phyloP scores from a whole-genome alignment of 306 rosid species.

The Dryas octopetala region DNA sequence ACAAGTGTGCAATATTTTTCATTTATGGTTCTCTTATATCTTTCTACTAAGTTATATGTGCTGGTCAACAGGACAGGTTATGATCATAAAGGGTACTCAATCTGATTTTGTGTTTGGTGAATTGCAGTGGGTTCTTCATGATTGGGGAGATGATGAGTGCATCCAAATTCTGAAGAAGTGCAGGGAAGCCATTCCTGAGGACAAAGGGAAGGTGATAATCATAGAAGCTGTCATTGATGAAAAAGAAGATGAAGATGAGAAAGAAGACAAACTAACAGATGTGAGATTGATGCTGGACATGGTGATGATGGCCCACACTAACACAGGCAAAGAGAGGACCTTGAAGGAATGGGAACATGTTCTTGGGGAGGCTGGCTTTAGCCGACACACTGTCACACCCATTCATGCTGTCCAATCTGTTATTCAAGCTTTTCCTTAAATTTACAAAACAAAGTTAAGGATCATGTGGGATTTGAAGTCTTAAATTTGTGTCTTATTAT shows the following conservation, averaged over 20 bases:
- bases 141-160: conserved; percentile 64
- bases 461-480: not conserved
- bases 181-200: conserved; percentile 44
- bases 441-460: not conserved
- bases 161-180: conserved; percentile 51
- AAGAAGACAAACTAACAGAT: not conserved
- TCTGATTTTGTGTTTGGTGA: not conserved
- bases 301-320: conserved; percentile 19
- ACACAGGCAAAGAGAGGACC: conserved; percentile 22
- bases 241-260: not conserved
- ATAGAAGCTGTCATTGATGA: conserved; percentile 47
- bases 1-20: too few species aligned
- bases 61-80: not conserved
- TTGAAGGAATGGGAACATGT: conserved; percentile 13
- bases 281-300: conserved; percentile 17
- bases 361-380: conserved; percentile 15
- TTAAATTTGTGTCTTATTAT: not conserved
- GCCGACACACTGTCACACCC: conserved; percentile 14
- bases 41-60: too few species aligned
- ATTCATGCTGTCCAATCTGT: conserved; percentile 3
- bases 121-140: conserved; percentile 55
- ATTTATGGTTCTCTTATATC: too few species aligned
- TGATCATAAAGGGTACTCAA: not conserved
- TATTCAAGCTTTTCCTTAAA: conserved; percentile 16
- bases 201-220: conserved; percentile 59